Evolutionary conservation across 805 yeast genomes (phyloP).

Genomic region (Wickerhamiella siamensis): DNA sequence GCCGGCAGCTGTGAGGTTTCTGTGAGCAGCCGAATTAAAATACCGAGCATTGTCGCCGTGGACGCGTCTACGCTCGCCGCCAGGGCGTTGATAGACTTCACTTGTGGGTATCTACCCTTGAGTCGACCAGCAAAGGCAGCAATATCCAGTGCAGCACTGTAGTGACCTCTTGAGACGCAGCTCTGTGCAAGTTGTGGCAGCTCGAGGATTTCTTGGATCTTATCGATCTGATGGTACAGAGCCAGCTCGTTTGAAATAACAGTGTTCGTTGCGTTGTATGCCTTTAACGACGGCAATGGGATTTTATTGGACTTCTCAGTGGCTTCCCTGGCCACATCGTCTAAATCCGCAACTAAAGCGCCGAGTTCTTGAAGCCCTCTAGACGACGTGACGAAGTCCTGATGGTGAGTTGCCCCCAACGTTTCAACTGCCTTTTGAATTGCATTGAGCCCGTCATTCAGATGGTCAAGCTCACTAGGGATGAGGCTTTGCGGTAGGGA

Average conservation of each 20-base stretch:
- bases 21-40: constrained; percentile 50
- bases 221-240: constrained; percentile 39
- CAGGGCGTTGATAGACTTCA: constrained; percentile 38
- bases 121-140: constrained; percentile 60
- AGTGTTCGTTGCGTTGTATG: constrained; percentile 9
- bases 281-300: constrained; percentile 13
- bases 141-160: constrained; percentile 78
- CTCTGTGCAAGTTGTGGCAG: constrained; percentile 69
- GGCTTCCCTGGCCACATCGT: constrained; percentile 5
- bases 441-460: constrained; percentile 6
- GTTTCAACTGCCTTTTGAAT: constrained; percentile 1
- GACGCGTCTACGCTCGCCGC: constrained; percentile 37
- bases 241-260: constrained; percentile 31
- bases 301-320: constrained; percentile 12
- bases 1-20: constrained; percentile 71
- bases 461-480: constrained; percentile 8
- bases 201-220: constrained; percentile 63
- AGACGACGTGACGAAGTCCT: constrained; percentile 10
- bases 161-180: constrained; percentile 77
- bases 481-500: constrained; percentile 13
- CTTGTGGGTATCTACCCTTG: constrained; percentile 50
- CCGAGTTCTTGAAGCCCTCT: constrained; percentile 9
- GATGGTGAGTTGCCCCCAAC: constrained; percentile 10
- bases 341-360: constrained; percentile 5
- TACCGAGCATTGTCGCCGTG: constrained; percentile 50